Percentiles rank a stretch among this genome's conserved stretches.
These are phyloP conservation scores for Microsporum audouinii DNA, from an alignment of 2,329 filamentous ascomycete species.

Conservation along the genomic window DNA sequence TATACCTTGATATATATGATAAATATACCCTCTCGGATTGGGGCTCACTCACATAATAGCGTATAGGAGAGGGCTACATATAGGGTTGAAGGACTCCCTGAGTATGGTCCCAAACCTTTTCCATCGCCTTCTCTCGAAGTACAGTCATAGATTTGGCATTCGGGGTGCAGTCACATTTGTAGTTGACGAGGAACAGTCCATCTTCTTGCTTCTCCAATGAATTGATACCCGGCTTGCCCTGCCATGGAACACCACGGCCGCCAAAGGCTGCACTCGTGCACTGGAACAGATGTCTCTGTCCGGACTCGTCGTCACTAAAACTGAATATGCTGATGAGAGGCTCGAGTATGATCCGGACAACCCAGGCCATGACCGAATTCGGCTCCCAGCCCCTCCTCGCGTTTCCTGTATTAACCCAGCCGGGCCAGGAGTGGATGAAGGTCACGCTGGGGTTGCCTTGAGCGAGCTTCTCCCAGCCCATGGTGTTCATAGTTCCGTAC, in stretches of 20 bases:
- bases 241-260: not conserved
- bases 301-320: not conserved
- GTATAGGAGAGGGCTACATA: not conserved
- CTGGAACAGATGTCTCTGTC: not conserved
- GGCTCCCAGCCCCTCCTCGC: not conserved
- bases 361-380: not conserved
- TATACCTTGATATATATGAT: not conserved
- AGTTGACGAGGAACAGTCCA: not conserved
- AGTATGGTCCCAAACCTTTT: not conserved
- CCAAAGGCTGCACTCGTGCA: not conserved
- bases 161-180: not conserved
- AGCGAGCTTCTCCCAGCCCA: constrained; percentile 25
- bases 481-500: constrained; percentile 23
- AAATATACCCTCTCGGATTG: too few relatives aligned
- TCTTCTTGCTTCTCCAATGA: not conserved
- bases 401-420: constrained; percentile 26
- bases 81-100: not conserved
- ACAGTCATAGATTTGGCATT: not conserved
- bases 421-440: constrained; percentile 30
- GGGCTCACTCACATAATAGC: not conserved
- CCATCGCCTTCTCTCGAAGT: not conserved
- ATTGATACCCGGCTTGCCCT: not conserved
- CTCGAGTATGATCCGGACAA: not conserved
- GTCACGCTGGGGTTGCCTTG: constrained; percentile 22
- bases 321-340: not conserved